These are phyloP conservation scores for Roridomyces roridus DNA, from an alignment of 768 basidiomycete species.

Conservation along the genomic window DNA sequence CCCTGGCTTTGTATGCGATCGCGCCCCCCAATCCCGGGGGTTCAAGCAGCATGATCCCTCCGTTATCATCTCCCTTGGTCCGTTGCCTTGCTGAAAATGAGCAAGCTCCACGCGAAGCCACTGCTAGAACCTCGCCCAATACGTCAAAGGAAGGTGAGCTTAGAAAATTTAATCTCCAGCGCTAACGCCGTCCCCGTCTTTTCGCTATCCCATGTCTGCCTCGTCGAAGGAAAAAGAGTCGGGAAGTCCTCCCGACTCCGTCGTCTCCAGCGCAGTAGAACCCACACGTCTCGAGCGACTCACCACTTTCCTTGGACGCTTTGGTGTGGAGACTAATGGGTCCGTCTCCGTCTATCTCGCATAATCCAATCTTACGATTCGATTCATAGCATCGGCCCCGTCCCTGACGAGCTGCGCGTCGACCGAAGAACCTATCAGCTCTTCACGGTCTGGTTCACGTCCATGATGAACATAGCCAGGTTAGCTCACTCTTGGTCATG, in stretches of 20 bases:
- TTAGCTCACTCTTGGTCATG: not conserved
- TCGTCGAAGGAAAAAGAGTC: not conserved
- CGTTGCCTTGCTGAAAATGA: no score
- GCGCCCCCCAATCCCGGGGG: no score
- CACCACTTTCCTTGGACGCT: not conserved
- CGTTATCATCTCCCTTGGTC: no score
- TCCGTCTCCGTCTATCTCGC: not conserved
- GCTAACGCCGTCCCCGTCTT: not conserved
- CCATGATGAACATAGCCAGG: conserved; percentile 48
- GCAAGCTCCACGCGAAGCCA: no score
- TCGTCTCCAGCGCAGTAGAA: no score
- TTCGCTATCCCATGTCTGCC: not conserved
- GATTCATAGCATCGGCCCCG: conserved; percentile 40
- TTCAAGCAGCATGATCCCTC: no score
- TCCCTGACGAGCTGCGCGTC: conserved; percentile 40
- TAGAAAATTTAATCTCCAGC: not conserved
- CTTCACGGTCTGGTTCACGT: conserved; percentile 59
- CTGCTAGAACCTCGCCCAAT: no score
- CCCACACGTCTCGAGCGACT: not conserved
- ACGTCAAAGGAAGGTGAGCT: no score
- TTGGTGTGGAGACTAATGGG: conserved; percentile 2
- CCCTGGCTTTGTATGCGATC: no score
- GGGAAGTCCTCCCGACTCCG: not conserved
- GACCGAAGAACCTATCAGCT: conserved; percentile 52
- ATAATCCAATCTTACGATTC: no score